Conservation (phyloP, 768 basidiomycete genomes). For the Leccinum rimulosum region DNA sequence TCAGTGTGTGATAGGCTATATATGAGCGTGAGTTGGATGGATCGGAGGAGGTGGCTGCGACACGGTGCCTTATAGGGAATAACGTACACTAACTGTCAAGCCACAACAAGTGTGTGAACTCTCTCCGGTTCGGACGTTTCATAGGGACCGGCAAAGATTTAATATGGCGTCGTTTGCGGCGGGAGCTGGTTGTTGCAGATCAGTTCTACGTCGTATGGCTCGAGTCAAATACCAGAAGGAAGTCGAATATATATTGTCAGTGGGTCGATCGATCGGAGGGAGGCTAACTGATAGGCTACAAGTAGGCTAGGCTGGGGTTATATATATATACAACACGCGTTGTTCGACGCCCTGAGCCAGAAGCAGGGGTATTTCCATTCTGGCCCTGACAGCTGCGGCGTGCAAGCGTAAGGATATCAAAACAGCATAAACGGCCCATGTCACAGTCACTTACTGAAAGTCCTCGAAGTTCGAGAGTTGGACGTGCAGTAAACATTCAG, state of each 20-base stretch:
- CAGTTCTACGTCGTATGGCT: background rate
- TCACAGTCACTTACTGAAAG: background rate
- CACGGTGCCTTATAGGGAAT: background rate
- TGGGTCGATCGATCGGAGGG: background rate
- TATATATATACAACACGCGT: background rate
- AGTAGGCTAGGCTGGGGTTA: too few species aligned
- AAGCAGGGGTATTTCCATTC: slow-evolving; percentile 13
- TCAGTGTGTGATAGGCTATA: background rate
- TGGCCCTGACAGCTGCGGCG: background rate
- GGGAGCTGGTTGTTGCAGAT: background rate
- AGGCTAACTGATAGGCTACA: too few species aligned
- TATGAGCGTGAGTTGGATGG: background rate
- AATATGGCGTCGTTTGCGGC: background rate
- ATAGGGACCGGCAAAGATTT: background rate
- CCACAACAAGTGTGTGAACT: background rate
- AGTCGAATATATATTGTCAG: background rate
- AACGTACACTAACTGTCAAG: background rate
- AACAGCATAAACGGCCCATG: background rate
- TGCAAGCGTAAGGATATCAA: background rate
- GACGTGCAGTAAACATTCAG: background rate
- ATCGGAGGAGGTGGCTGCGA: background rate
- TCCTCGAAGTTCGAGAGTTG: background rate
- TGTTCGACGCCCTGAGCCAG: slow-evolving; percentile 9
- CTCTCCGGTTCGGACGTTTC: background rate
- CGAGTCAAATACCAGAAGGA: background rate